Evolutionary conservation across 1,284 basidiomycete genomes (phyloP).

Genomic region (Malassezia psittaci): DNA sequence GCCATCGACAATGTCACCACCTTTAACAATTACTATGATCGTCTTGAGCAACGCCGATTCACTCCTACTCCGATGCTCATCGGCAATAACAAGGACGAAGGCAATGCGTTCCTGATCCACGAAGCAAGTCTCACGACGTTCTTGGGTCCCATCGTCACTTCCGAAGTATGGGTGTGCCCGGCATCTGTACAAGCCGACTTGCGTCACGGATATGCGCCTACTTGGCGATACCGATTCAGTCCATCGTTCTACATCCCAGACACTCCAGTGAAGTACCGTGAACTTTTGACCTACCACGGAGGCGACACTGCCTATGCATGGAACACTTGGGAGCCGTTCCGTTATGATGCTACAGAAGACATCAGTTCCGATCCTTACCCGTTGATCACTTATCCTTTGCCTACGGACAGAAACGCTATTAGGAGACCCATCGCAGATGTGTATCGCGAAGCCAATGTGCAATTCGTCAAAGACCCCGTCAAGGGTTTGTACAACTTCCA

Average conservation of each 20-base stretch:
- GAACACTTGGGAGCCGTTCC: slow-evolving; percentile 7
- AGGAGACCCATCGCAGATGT: neutral
- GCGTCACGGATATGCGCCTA: slow-evolving; percentile 8
- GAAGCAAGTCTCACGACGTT: neutral
- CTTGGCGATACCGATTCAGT: slow-evolving; percentile 19
- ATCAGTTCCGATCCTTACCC: neutral
- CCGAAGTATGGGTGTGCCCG: slow-evolving; percentile 16
- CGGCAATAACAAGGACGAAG: slow-evolving; percentile 18
- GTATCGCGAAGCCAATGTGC: slow-evolving; percentile 11
- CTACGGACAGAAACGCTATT: slow-evolving; percentile 2
- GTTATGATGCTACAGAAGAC: neutral
- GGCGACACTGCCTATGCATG: slow-evolving; percentile 16
- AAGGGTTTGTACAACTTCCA: slow-evolving; percentile 10
- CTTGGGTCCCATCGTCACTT: slow-evolving; percentile 7
- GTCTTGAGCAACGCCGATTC: neutral
- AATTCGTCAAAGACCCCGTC: slow-evolving; percentile 15
- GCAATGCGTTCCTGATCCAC: slow-evolving; percentile 10
- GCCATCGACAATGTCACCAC: slow-evolving; percentile 8
- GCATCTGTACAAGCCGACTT: slow-evolving; percentile 2
- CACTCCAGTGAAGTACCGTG: slow-evolving; percentile 5
- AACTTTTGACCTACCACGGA: slow-evolving; percentile 12
- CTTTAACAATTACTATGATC: slow-evolving; percentile 11
- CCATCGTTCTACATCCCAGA: slow-evolving; percentile 13
- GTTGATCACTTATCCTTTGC: neutral
- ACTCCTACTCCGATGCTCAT: slow-evolving; percentile 12